Conservation (phyloP, 441 rosid species). For the Corymbia calophylla region DNA sequence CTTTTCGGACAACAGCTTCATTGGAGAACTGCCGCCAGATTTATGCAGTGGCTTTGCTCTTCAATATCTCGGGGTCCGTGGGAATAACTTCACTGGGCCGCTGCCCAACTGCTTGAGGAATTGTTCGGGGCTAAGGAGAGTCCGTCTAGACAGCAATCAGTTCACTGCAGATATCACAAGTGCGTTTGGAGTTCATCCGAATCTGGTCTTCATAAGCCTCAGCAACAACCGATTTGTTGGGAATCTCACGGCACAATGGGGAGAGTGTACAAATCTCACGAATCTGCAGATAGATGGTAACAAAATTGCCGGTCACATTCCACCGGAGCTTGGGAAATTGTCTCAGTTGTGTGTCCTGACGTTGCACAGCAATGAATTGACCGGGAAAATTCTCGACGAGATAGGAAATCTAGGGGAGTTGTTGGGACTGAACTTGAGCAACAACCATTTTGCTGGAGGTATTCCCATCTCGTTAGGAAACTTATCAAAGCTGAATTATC, state of each 20-base stretch:
- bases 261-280: slow-evolving; percentile 37
- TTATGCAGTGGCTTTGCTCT: no score
- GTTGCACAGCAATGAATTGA: slow-evolving; percentile 34
- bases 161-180: slow-evolving; percentile 43
- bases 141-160: slow-evolving; percentile 33
- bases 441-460: slow-evolving; percentile 19
- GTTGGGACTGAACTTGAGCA: no score
- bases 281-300: slow-evolving; percentile 39
- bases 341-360: slow-evolving; percentile 23
- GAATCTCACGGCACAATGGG: slow-evolving; percentile 43
- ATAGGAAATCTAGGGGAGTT: slow-evolving; percentile 27
- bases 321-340: slow-evolving; percentile 39
- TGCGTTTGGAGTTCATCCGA: slow-evolving; percentile 44
- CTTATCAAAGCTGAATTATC: slow-evolving; percentile 17
- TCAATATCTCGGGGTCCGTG: accelerated
- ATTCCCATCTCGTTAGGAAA: slow-evolving; percentile 24
- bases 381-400: slow-evolving; percentile 35
- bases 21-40: slow-evolving; percentile 30
- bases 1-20: slow-evolving; percentile 58
- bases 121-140: no score
- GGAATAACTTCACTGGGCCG: no score
- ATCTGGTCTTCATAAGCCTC: slow-evolving; percentile 12
- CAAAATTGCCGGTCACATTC: slow-evolving; percentile 43
- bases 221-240: no score
- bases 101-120: no score